A percentile compares a stretch with the other conserved stretches of the same genome.
Conservation (phyloP, 2,329 filamentous ascomycete genomes). For the Teratosphaeriaceae sp. region DNA sequence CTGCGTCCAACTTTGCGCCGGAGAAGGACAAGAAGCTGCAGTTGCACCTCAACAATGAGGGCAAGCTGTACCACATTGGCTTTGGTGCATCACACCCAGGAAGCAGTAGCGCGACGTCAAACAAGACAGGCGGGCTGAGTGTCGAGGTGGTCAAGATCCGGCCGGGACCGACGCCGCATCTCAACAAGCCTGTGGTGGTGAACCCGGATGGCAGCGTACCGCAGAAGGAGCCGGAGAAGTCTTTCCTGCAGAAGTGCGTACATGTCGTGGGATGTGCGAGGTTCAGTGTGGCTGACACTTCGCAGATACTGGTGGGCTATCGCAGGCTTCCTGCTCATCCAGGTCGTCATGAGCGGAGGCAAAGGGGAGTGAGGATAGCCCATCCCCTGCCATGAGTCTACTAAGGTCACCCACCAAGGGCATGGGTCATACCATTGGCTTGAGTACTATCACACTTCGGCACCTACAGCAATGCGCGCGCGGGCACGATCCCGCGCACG, state of each 20-base stretch:
- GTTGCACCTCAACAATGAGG: slow-evolving; percentile 38
- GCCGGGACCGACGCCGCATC: slow-evolving; percentile 34
- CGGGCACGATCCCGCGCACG: no score
- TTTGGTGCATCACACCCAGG: slow-evolving; percentile 31
- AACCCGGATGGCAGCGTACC: slow-evolving; percentile 50
- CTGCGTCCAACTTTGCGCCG: slow-evolving; percentile 36
- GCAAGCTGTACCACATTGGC: slow-evolving; percentile 39
- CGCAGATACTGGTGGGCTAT: slow-evolving; percentile 47
- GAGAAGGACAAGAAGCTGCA: slow-evolving; percentile 38
- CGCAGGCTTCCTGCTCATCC: slow-evolving; percentile 40
- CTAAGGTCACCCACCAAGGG: no score
- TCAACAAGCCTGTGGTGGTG: slow-evolving; percentile 50
- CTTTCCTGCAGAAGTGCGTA: slow-evolving; percentile 46
- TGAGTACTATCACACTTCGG: no score
- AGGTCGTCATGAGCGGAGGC: slow-evolving; percentile 39
- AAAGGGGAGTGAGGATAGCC: slow-evolving; percentile 37
- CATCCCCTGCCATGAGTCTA: slow-evolving; percentile 24
- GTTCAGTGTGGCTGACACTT: slow-evolving; percentile 11
- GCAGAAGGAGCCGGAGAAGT: slow-evolving; percentile 41
- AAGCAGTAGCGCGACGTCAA: slow-evolving; percentile 9
- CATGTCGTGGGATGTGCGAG: slow-evolving; percentile 9
- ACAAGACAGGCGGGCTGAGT: slow-evolving; percentile 31
- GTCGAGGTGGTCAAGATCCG: slow-evolving; percentile 36
- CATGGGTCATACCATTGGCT: no score
- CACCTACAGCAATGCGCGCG: no score